Conservation (phyloP, 176 grass and related monocot species). For the Luzula sylvatica region DNA sequence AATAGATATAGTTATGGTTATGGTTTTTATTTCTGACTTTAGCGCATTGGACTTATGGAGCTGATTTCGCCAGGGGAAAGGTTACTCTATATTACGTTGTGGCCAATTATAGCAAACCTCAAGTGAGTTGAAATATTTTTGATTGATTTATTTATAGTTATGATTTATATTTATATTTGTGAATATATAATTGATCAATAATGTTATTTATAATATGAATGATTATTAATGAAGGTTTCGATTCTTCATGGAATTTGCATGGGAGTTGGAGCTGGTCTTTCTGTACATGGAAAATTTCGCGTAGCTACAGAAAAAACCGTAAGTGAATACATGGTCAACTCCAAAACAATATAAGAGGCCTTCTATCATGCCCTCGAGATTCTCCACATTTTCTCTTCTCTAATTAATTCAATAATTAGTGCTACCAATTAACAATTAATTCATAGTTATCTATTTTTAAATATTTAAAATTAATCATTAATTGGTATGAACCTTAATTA, state of each 20-base stretch:
- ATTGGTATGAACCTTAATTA: too few relatives aligned
- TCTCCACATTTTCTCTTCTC: too few relatives aligned
- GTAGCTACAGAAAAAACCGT: constrained; percentile 88
- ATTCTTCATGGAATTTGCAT: constrained; percentile 81
- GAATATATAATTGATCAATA: constrained; percentile 12
- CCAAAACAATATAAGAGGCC: too few relatives aligned
- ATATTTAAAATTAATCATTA: too few relatives aligned
- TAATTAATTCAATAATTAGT: too few relatives aligned
- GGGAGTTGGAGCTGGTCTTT: constrained; percentile 90
- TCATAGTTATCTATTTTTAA: too few relatives aligned
- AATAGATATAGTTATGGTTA: too few relatives aligned
- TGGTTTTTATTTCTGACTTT: constrained; percentile 17
- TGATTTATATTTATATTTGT: too few relatives aligned
- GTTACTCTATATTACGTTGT: constrained; percentile 86
- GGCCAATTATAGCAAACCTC: constrained; percentile 75
- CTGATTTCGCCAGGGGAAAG: constrained; percentile 64
- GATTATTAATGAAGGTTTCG: constrained; percentile 70
- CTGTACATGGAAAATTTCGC: constrained; percentile 83
- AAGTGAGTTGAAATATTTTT: constrained; percentile 29
- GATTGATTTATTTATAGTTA: too few relatives aligned
- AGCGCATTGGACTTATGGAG: constrained; percentile 71
- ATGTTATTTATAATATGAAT: neutral
- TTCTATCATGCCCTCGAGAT: too few relatives aligned
- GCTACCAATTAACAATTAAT: too few relatives aligned
- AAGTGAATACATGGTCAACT: neutral